Percentiles rank a stretch among this genome's conserved stretches.
Evolutionary conservation across 257 asterid species (phyloP).

Genomic region (Lantana camara): DNA sequence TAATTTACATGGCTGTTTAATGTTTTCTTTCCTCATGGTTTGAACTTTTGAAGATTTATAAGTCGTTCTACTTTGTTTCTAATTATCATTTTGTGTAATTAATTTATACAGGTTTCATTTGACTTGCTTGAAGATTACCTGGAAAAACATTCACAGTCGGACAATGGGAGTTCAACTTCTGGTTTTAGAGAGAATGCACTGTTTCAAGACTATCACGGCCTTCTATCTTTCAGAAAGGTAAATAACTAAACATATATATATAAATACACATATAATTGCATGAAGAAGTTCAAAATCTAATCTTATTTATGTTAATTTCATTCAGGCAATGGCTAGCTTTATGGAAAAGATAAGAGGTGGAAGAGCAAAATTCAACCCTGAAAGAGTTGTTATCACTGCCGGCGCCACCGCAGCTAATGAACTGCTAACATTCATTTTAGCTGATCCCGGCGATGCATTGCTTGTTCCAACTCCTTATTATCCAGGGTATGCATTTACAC

Average conservation of each 20-base stretch:
- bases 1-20: constrained; percentile 20
- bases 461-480: constrained; percentile 78
- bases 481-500: constrained; percentile 53
- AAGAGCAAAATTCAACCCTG: constrained; percentile 60
- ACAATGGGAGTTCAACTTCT: constrained; percentile 39
- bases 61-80: no score
- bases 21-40: background rate
- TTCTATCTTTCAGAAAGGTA: constrained; percentile 59
- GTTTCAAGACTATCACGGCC: constrained; percentile 81
- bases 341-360: constrained; percentile 73
- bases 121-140: constrained; percentile 64
- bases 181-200: constrained; percentile 65
- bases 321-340: constrained; percentile 75
- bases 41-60: no score
- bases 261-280: background rate
- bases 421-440: constrained; percentile 61
- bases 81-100: no score
- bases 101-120: constrained; percentile 55
- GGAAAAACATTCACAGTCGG: constrained; percentile 42
- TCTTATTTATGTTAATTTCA: constrained; percentile 16
- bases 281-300: constrained; percentile 14
- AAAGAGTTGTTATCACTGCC: constrained; percentile 64
- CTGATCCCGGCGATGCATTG: constrained; percentile 69
- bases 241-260: background rate
- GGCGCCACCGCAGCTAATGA: constrained; percentile 83